Evolutionary conservation across 2,329 filamentous ascomycete genomes (phyloP).

Genomic region (Cordyceps javanica): DNA sequence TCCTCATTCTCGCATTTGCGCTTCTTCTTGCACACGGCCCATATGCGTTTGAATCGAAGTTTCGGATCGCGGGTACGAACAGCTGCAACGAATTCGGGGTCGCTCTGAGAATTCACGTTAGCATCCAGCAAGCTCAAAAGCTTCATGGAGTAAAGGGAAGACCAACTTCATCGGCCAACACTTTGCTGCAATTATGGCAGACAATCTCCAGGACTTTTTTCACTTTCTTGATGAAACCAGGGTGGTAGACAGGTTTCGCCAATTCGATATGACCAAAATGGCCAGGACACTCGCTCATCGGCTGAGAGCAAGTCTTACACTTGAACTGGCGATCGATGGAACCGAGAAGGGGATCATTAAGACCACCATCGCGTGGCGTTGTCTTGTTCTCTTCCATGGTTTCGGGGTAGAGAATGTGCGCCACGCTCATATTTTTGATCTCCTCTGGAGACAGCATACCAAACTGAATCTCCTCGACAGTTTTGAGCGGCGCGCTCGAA

Average conservation of each 20-base stretch:
- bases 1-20: slow-evolving; percentile 75
- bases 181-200: slow-evolving; percentile 98
- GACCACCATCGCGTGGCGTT: slow-evolving; percentile 81
- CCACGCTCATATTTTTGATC: slow-evolving; percentile 98
- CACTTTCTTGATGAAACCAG: slow-evolving; percentile 96
- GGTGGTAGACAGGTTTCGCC: slow-evolving; percentile 89
- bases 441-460: slow-evolving; percentile 96
- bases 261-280: slow-evolving; percentile 99
- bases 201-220: slow-evolving; percentile 99
- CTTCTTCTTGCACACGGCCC: slow-evolving; percentile 87
- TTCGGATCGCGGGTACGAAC: slow-evolving; percentile 87
- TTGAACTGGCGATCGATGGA: slow-evolving; percentile 94
- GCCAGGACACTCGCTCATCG: slow-evolving; percentile 91
- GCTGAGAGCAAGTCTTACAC: slow-evolving; percentile 93
- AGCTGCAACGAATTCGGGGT: slow-evolving; percentile 76
- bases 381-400: slow-evolving; percentile 97
- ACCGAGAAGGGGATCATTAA: slow-evolving; percentile 93
- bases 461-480: slow-evolving; percentile 98
- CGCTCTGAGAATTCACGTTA: slow-evolving; percentile 64
- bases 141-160: slow-evolving; percentile 48
- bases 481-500: slow-evolving; percentile 93
- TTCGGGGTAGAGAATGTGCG: slow-evolving; percentile 95
- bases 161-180: slow-evolving; percentile 97
- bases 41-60: slow-evolving; percentile 86
- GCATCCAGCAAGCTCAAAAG: slow-evolving; percentile 50